phyloP scores from a whole-genome alignment of 768 basidiomycete species.

The Boletus rubroflammeus region DNA sequence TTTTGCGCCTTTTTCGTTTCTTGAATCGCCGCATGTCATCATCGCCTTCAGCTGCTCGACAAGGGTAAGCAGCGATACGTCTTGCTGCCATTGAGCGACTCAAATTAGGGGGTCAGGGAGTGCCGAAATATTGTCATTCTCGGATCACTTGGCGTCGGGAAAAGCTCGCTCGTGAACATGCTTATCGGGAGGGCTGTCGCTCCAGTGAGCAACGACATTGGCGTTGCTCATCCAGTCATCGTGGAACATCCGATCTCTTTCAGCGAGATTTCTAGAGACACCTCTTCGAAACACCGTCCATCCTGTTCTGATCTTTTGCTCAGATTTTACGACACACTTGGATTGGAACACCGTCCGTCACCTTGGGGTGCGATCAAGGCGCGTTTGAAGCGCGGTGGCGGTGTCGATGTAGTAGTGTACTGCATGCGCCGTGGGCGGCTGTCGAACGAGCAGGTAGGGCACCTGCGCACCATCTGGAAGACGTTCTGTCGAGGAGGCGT shows the following conservation, averaged over 20 bases:
- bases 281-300: too few relatives aligned
- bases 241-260: slow-evolving; percentile 11
- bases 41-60: background rate
- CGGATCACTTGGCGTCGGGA: slow-evolving; percentile 32
- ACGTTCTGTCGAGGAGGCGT: slow-evolving; percentile 9
- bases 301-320: background rate
- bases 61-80: slow-evolving; percentile 6
- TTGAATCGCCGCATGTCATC: background rate
- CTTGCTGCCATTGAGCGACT: background rate
- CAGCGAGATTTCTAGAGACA: background rate
- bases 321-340: slow-evolving; percentile 19
- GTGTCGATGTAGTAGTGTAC: slow-evolving; percentile 31
- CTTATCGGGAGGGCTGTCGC: slow-evolving; percentile 27
- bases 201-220: slow-evolving; percentile 20
- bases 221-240: slow-evolving; percentile 10
- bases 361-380: slow-evolving; percentile 13
- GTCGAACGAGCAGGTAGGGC: slow-evolving; percentile 26
- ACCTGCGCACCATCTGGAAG: slow-evolving; percentile 31
- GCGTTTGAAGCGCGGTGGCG: slow-evolving; percentile 12
- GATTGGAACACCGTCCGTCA: slow-evolving; percentile 16
- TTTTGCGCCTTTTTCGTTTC: background rate
- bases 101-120: background rate
- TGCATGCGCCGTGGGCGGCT: slow-evolving; percentile 37
- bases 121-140: slow-evolving; percentile 19
- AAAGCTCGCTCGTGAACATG: slow-evolving; percentile 42